Evolutionary conservation across 345 rosid species (phyloP).

Genomic region (Eucalyptus shirleyi): DNA sequence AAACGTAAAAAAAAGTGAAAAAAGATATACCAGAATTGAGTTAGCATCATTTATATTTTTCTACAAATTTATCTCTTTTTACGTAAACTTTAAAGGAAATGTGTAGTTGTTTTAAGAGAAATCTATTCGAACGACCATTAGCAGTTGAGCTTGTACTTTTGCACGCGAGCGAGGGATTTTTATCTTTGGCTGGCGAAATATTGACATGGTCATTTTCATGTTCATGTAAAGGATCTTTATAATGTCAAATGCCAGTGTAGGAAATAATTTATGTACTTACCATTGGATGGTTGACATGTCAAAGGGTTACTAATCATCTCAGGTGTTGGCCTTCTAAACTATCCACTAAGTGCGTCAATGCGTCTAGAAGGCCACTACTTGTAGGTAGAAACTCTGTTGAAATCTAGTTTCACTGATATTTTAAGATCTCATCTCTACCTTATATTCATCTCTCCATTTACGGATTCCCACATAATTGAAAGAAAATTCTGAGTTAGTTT

Average conservation of each 20-base stretch:
- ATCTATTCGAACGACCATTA: not conserved
- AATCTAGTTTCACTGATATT: not conserved
- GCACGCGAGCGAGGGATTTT: rapidly evolving
- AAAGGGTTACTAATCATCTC: not conserved
- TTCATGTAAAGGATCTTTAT: too few species aligned
- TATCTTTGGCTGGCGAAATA: not conserved
- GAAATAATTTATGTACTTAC: too few species aligned
- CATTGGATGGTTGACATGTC: not conserved
- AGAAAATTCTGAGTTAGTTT: not conserved
- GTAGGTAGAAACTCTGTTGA: not conserved
- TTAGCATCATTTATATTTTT: not conserved
- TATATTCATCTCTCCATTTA: not conserved
- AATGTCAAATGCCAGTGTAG: not conserved
- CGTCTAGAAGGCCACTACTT: too few species aligned
- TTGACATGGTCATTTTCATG: not conserved
- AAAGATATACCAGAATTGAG: not conserved
- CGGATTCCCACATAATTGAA: not conserved
- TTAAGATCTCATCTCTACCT: not conserved
- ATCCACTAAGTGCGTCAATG: not conserved
- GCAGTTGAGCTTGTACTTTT: not conserved
- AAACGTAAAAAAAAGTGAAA: not conserved
- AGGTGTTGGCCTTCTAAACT: not conserved
- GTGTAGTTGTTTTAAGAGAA: not conserved
- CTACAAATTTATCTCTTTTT: not conserved
- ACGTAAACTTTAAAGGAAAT: too few species aligned